phyloP scores from a whole-genome alignment of 2,329 filamentous ascomycete genomes.

The Colletotrichum orbiculare region DNA sequence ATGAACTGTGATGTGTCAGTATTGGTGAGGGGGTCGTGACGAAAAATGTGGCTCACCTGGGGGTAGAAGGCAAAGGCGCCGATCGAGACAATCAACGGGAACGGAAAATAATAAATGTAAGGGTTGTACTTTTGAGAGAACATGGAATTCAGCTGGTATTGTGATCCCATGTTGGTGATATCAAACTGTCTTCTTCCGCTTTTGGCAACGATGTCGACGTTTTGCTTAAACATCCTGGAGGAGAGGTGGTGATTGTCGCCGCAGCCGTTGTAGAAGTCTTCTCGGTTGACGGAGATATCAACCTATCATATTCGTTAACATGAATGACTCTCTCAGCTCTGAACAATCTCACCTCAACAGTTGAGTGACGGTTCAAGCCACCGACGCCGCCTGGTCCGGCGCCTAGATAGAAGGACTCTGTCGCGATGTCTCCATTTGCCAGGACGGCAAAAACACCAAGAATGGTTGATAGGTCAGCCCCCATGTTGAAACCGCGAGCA shows the following conservation, averaged over 20 bases:
- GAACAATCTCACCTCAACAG: constrained; percentile 16
- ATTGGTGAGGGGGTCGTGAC: too few species aligned
- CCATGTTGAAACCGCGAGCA: constrained; percentile 31
- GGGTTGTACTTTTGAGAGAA: constrained; percentile 32
- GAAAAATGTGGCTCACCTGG: constrained; percentile 1
- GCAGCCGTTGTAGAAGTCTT: constrained; percentile 31
- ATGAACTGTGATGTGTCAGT: constrained; percentile 11
- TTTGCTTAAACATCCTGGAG: constrained; percentile 31
- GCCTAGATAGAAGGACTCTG: constrained; percentile 25
- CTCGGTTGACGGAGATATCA: constrained; percentile 29
- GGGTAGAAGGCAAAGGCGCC: constrained; percentile 30
- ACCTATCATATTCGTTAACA: background rate
- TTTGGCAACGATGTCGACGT: constrained; percentile 25
- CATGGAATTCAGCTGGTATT: constrained; percentile 25
- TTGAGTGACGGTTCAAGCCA: constrained; percentile 31
- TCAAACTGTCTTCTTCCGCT: constrained; percentile 29
- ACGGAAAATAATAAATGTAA: constrained; percentile 30
- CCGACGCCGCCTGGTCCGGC: constrained; percentile 23
- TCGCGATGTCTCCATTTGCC: constrained; percentile 8
- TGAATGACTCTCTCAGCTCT: too few species aligned
- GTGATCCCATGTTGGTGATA: constrained; percentile 25
- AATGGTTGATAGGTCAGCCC: constrained; percentile 5
- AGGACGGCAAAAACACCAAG: constrained; percentile 24
- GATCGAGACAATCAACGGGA: constrained; percentile 23
- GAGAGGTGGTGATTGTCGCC: constrained; percentile 30